A percentile compares a stretch with the other conserved stretches of the same genome.
These are phyloP conservation scores for Thelonectria discophora DNA, from an alignment of 2,329 filamentous ascomycete species.

Conservation along the genomic window DNA sequence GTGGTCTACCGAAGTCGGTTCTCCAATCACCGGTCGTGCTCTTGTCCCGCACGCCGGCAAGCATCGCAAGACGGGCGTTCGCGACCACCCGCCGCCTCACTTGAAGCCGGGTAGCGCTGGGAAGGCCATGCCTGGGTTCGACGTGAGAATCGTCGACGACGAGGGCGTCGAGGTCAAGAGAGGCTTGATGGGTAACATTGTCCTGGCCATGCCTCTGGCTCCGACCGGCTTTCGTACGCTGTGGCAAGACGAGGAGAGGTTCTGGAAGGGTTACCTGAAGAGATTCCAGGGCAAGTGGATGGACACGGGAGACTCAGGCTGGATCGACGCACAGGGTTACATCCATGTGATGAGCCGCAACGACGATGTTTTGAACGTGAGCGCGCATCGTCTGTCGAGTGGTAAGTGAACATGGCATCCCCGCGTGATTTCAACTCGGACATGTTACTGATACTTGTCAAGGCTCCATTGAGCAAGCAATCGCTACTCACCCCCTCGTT, in stretches of 20 bases:
- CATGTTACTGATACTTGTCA: constrained; percentile 21
- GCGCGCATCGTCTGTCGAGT: constrained; percentile 88
- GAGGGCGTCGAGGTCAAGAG: constrained; percentile 74
- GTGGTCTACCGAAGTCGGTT: constrained; percentile 69
- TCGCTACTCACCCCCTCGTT: constrained; percentile 80
- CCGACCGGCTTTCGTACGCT: constrained; percentile 87
- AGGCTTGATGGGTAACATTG: constrained; percentile 90
- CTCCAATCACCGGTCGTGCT: constrained; percentile 65
- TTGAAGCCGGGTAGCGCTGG: constrained; percentile 89
- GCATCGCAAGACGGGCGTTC: constrained; percentile 56
- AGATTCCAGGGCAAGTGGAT: constrained; percentile 85
- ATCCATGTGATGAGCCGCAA: constrained; percentile 70
- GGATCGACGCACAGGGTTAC: constrained; percentile 79
- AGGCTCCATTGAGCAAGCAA: constrained; percentile 91
- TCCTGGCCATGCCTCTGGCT: constrained; percentile 81
- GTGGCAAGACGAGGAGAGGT: constrained; percentile 86
- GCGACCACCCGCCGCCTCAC: constrained; percentile 54
- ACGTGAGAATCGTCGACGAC: constrained; percentile 86
- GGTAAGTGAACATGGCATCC: constrained; percentile 58
- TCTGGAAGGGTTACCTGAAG: constrained; percentile 85
- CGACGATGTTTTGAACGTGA: constrained; percentile 96
- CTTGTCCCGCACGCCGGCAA: constrained; percentile 66
- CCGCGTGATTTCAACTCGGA: neutral
- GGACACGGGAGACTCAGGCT: constrained; percentile 90
- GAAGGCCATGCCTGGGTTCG: constrained; percentile 91